These are phyloP conservation scores for Populus davidiana DNA, from an alignment of 345 rosid genomes.

Conservation along the genomic window DNA sequence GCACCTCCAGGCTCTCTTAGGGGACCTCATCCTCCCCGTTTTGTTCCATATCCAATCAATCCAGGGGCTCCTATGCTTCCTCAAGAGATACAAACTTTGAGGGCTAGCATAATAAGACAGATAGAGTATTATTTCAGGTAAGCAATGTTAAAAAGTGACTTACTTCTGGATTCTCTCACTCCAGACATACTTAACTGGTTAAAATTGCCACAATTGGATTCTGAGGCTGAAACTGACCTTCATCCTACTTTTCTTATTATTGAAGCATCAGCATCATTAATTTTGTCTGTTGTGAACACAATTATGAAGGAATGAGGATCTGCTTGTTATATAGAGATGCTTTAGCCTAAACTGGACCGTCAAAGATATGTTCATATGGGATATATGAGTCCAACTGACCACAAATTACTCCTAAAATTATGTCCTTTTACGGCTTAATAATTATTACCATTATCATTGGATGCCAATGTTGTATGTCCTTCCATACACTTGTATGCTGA, in stretches of 20 bases:
- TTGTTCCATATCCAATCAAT: slow-evolving; percentile 55
- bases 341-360: not conserved
- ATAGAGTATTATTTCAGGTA: slow-evolving; percentile 97
- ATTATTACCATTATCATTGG: not conserved
- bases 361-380: not conserved
- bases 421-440: not conserved
- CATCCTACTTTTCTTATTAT: not conserved
- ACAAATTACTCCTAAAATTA: not conserved
- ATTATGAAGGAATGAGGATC: not conserved
- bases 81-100: slow-evolving; percentile 50
- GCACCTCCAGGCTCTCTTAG: slow-evolving; percentile 71
- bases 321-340: not conserved
- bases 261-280: not conserved
- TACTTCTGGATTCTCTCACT: not conserved
- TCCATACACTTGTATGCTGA: not conserved
- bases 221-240: not conserved
- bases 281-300: not conserved
- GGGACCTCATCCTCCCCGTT: slow-evolving; percentile 64
- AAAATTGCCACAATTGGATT: not conserved
- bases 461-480: not conserved
- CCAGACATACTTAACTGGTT: not conserved
- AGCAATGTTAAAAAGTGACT: slow-evolving; percentile 1
- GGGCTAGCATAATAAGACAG: slow-evolving; percentile 56
- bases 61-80: slow-evolving; percentile 45
- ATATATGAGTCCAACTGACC: not conserved